A percentile compares a stretch with the other conserved stretches of the same genome.
These are phyloP conservation scores for Neurospora sp. DNA, from an alignment of 495 filamentous ascomycete genomes.

Conservation along the genomic window DNA sequence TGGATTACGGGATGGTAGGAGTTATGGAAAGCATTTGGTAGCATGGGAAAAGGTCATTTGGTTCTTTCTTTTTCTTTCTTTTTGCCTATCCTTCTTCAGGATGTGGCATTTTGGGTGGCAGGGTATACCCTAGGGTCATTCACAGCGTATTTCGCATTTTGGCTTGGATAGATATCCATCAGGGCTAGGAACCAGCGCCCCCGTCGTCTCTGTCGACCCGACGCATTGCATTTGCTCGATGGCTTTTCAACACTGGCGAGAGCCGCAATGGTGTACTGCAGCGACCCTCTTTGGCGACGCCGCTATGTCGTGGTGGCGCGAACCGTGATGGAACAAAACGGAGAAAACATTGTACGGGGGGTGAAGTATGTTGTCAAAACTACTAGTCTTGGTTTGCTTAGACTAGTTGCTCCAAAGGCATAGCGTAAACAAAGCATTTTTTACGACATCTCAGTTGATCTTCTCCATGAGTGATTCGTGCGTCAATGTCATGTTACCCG, in stretches of 20 bases:
- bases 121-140: not conserved
- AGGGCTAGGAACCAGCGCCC: not conserved
- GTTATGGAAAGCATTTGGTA: not conserved
- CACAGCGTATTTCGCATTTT: not conserved
- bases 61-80: not conserved
- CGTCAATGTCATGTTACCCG: not conserved
- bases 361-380: not conserved
- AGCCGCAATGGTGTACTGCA: not conserved
- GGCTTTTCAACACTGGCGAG: not conserved
- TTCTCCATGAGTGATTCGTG: not conserved
- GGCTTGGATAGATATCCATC: not conserved
- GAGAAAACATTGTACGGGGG: not conserved
- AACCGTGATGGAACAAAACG: not conserved
- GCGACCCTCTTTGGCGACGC: not conserved
- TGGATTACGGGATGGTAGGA: not conserved
- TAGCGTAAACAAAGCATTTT: not conserved
- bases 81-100: not conserved
- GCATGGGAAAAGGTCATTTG: not conserved
- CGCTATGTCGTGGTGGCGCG: not conserved
- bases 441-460: not conserved
- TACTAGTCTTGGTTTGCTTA: not conserved
- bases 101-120: not conserved
- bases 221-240: not conserved
- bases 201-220: not conserved
- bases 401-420: not conserved